Percentiles rank a stretch among this genome's conserved stretches.
Conservation (phyloP, 495 filamentous ascomycete species). For the Penicillium turbatum region DNA sequence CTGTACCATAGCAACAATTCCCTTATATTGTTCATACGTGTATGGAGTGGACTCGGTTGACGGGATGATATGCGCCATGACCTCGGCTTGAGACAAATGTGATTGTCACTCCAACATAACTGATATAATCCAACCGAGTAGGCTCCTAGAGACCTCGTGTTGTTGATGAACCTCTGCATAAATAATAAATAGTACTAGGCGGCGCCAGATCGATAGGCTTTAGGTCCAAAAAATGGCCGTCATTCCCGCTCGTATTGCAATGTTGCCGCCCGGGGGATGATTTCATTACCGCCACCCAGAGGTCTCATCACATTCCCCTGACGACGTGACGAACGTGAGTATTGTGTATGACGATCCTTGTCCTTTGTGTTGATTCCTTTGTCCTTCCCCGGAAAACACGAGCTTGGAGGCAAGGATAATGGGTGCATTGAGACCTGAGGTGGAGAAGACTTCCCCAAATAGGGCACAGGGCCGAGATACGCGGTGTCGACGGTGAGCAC, state of each 20-base stretch:
- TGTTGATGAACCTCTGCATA: background rate
- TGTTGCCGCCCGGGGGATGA: conserved; percentile 7
- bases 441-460: conserved; percentile 25
- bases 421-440: conserved; percentile 13
- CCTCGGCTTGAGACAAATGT: background rate
- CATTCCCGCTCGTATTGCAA: background rate
- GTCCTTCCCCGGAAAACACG: background rate
- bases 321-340: background rate
- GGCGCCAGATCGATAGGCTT: background rate
- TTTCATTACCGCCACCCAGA: background rate
- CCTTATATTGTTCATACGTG: background rate
- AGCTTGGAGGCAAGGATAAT: conserved; percentile 4
- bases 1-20: background rate
- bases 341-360: background rate
- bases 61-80: background rate
- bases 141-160: background rate
- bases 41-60: background rate
- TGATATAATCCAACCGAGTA: background rate
- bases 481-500: background rate
- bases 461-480: conserved; percentile 29
- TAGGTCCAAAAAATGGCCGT: background rate
- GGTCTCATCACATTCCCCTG: conserved; percentile 5
- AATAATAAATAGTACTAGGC: background rate
- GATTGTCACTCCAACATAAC: background rate
- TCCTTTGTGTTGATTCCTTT: background rate